Evolutionary conservation across 208 protist species (phyloP), one percentile per base, ranked within the genome.

Genomic region (Balamuthia mandrillaris): DNA sequence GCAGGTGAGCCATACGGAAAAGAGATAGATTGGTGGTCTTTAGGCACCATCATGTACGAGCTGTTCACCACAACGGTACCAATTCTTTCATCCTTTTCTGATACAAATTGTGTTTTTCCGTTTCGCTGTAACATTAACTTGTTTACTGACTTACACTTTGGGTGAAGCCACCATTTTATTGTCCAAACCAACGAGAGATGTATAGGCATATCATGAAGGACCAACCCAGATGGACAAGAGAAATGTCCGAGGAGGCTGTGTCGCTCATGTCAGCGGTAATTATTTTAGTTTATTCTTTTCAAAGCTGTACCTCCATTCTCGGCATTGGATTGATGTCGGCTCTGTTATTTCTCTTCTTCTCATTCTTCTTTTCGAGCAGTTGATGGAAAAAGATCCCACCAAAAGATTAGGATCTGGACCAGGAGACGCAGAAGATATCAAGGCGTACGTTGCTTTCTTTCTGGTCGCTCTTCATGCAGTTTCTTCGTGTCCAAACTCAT

Each of bases 11-110:
- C 85, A 2, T 91, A 91, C 49, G 65, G 82, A 14, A 89, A 87
- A 21, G 58, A 68, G 5, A 87, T 91, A 27, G 89, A 91, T 78
- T 90, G 87, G 85, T 91, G 89, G 89, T 85, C 65, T 14, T 86
- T 90, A 27, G 89, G 89, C 49, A 87, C 85, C 31, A 42, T 91
- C 21, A 74, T 91, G 29, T 90, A 74, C 75, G 90, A 91, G 63
- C 90, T 91, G 89, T 54, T 91, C 1, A 91, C 89, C 31, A 87
- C 87, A 47, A n/a, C 86, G 51, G 79, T 85, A 85, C n/a, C 45
- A 18, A 42, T 72, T 47, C 31, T n/a, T 6, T 1, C 35, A 18
- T 95, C 95, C 37, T 97, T 96, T 89, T 97, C n/a, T n/a, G n/a
- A n/a, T n/a, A n/a, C n/a, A n/a, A n/a, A n/a, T n/a, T n/a, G n/a